Conservation (phyloP, 2,329 filamentous ascomycete genomes). For the Fusarium keratoplasticum region DNA sequence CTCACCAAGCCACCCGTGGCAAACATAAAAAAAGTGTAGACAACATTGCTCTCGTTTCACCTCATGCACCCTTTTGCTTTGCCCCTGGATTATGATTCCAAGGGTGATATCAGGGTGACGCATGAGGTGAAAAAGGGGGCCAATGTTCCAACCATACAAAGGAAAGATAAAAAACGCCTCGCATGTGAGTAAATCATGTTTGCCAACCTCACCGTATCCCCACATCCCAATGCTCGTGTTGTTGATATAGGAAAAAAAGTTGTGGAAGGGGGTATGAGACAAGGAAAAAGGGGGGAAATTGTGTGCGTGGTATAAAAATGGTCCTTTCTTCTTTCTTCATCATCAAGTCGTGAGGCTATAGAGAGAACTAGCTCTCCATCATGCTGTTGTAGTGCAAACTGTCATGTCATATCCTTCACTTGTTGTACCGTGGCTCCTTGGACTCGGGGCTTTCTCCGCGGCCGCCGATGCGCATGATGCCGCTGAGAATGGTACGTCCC, state of each 20-base stretch:
- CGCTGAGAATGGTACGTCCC: constrained; percentile 56
- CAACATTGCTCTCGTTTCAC: background rate
- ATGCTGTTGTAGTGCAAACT: background rate
- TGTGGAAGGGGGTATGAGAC: constrained; percentile 5
- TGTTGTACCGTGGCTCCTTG: constrained; percentile 40
- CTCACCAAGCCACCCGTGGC: background rate
- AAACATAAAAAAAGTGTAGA: background rate
- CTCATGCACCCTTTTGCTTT: background rate
- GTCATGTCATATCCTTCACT: constrained; percentile 10
- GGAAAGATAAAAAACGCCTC: constrained; percentile 13
- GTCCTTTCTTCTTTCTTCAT: background rate
- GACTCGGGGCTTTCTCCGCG: constrained; percentile 56
- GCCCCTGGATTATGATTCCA: background rate
- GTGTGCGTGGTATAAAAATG: constrained; percentile 12
- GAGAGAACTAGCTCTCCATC: constrained; percentile 13
- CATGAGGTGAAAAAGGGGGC: background rate
- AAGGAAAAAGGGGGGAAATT: background rate
- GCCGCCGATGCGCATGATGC: constrained; percentile 58
- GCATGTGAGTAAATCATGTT: background rate
- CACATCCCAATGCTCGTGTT: constrained; percentile 2
- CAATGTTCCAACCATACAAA: constrained; percentile 10
- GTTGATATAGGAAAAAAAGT: constrained; percentile 5
- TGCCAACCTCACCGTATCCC: background rate
- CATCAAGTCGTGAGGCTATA: constrained; percentile 28
- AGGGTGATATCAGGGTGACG: background rate